These are phyloP conservation scores for Bocquillonia castaneifolia DNA, from an alignment of 441 rosid genomes.

Conservation along the genomic window DNA sequence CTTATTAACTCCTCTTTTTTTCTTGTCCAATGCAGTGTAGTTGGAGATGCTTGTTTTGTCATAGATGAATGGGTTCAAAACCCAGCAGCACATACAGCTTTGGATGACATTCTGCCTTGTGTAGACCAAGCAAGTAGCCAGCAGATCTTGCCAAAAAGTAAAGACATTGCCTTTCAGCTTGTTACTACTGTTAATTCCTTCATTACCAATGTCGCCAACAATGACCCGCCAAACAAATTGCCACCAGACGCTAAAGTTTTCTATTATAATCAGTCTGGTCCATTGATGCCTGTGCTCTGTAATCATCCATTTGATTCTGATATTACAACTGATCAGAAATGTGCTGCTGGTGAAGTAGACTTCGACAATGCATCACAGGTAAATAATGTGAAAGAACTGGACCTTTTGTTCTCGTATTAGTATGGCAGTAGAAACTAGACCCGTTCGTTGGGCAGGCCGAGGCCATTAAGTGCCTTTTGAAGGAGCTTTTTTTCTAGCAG, in stretches of 20 bases:
- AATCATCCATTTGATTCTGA: slow-evolving; percentile 62
- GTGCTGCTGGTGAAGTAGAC: slow-evolving; percentile 68
- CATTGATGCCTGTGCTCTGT: slow-evolving; percentile 74
- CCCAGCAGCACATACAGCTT: slow-evolving; percentile 74
- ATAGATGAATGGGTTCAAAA: slow-evolving; percentile 82
- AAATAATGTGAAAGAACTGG: too few relatives aligned
- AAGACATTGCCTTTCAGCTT: slow-evolving; percentile 68
- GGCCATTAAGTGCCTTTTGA: too few relatives aligned
- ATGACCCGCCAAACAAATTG: slow-evolving; percentile 82
- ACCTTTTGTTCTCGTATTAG: background rate
- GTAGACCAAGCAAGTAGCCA: slow-evolving; percentile 78
- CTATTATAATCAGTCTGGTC: slow-evolving; percentile 93
- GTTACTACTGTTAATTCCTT: slow-evolving; percentile 72
- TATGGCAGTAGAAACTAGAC: too few relatives aligned
- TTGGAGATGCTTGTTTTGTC: slow-evolving; percentile 81
- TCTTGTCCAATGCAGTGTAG: slow-evolving; percentile 43
- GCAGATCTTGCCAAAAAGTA: slow-evolving; percentile 54
- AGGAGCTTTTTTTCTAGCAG: too few relatives aligned
- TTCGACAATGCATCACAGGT: slow-evolving; percentile 79
- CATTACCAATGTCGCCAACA: slow-evolving; percentile 76
- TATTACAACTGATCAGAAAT: slow-evolving; percentile 51
- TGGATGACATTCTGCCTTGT: slow-evolving; percentile 84
- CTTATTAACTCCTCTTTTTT: background rate
- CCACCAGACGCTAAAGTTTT: too few relatives aligned
- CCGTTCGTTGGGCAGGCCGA: too few relatives aligned